phyloP scores from a whole-genome alignment of 1,139 yeast genomes.

The Pichia sp. region DNA sequence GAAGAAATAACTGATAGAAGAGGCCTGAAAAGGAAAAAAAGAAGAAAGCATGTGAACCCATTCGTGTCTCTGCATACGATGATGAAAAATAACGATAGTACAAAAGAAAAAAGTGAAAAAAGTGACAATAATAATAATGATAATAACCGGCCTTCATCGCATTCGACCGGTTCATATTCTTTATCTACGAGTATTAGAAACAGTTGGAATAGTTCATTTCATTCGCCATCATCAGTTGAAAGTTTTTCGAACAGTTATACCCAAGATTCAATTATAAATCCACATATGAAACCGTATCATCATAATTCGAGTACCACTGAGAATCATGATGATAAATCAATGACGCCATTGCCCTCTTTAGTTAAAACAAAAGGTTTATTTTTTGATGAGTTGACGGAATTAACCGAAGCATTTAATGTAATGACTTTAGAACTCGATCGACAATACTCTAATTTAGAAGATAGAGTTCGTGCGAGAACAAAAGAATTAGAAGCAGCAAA shows the following conservation, averaged over 20 bases:
- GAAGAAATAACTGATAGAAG: slow-evolving; percentile 44
- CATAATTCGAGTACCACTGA: not conserved
- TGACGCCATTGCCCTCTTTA: slow-evolving; percentile 20
- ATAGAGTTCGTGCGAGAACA: slow-evolving; percentile 82
- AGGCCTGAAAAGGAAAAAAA: slow-evolving; percentile 21
- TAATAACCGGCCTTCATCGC: not conserved
- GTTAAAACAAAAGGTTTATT: slow-evolving; percentile 40
- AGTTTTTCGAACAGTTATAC: slow-evolving; percentile 13
- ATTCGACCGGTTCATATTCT: not conserved
- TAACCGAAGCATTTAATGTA: slow-evolving; percentile 81
- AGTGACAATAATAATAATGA: not conserved
- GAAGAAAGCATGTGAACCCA: slow-evolving; percentile 7
- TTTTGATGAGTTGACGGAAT: slow-evolving; percentile 79
- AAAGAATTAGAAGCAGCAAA: slow-evolving; percentile 84
- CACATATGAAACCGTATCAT: not conserved
- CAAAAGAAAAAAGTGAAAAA: not conserved
- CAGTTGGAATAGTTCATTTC: slow-evolving; percentile 15
- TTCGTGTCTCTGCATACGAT: slow-evolving; percentile 1
- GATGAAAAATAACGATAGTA: not conserved
- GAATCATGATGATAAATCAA: not conserved
- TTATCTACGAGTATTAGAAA: slow-evolving; percentile 6
- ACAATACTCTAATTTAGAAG: slow-evolving; percentile 81
- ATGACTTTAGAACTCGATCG: slow-evolving; percentile 85
- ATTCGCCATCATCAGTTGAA: slow-evolving; percentile 20
- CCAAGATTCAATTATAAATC: not conserved